These are phyloP conservation scores for bread wheat (Triticum aestivum) DNA, from an alignment of 176 grass and related monocot genomes.

Conservation along the genomic window DNA sequence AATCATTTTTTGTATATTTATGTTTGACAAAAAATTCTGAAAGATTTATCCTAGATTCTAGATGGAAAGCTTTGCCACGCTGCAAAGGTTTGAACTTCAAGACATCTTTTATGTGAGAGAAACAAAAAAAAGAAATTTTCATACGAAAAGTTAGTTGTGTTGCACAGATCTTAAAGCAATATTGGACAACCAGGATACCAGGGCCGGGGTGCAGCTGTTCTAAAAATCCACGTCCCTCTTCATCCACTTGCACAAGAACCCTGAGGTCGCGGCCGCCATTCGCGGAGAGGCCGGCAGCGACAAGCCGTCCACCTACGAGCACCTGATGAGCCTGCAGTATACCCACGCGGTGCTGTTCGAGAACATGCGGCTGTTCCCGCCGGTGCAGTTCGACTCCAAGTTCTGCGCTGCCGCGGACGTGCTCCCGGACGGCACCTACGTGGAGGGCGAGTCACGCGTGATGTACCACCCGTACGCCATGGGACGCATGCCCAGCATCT, in stretches of 20 bases:
- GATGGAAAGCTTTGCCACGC: too few relatives aligned
- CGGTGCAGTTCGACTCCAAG: constrained; percentile 63
- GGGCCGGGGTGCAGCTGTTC: too few relatives aligned
- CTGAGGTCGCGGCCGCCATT: background rate
- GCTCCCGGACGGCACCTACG: constrained; percentile 52
- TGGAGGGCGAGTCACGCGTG: constrained; percentile 37
- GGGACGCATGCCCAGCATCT: constrained; percentile 51
- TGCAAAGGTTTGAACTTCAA: too few relatives aligned
- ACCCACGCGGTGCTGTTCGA: constrained; percentile 53
- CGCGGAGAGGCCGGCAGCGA: background rate
- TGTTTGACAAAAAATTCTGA: too few relatives aligned
- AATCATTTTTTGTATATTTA: too few relatives aligned
- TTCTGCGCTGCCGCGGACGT: constrained; percentile 36
- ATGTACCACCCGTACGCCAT: constrained; percentile 67
- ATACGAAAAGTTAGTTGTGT: too few relatives aligned
- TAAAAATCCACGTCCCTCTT: too few relatives aligned
- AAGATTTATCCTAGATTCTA: too few relatives aligned
- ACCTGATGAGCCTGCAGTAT: background rate
- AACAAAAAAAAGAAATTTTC: too few relatives aligned
- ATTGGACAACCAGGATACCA: too few relatives aligned
- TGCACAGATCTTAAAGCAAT: too few relatives aligned
- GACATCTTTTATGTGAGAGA: too few relatives aligned
- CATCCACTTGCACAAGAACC: background rate
- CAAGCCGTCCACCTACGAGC: background rate
- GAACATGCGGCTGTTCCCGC: constrained; percentile 56